A percentile compares a stretch with the other conserved stretches of the same genome.
These are phyloP conservation scores for Botrytis deweyae DNA, from an alignment of 2,329 filamentous ascomycete genomes.

Conservation along the genomic window DNA sequence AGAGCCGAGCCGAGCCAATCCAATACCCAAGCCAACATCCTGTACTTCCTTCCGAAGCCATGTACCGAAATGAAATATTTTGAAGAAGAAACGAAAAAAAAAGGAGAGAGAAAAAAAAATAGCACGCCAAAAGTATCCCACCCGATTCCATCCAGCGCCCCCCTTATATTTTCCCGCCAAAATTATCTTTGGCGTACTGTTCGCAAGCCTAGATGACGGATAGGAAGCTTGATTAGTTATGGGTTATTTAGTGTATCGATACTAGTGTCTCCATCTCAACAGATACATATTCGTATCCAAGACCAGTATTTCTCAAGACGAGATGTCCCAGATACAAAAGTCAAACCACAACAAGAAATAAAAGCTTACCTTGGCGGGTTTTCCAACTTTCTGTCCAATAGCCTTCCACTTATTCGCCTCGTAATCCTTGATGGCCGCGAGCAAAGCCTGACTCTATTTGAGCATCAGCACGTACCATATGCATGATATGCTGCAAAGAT, in stretches of 20 bases:
- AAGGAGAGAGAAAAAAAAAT: neutral
- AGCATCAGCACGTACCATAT: constrained; percentile 33
- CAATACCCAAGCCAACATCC: neutral
- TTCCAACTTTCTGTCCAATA: constrained; percentile 94
- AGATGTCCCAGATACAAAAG: neutral
- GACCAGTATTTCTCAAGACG: neutral
- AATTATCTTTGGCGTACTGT: constrained; percentile 96
- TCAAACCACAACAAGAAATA: constrained; percentile 1
- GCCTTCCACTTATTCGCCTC: constrained; percentile 98
- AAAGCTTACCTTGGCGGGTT: constrained; percentile 79
- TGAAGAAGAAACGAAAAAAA: neutral
- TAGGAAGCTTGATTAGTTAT: neutral
- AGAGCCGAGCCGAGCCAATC: neutral
- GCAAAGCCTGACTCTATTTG: constrained; percentile 55
- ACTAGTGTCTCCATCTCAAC: neutral
- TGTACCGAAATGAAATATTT: neutral
- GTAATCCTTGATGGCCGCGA: constrained; percentile 97
- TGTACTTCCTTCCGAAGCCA: neutral
- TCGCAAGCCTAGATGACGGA: constrained; percentile 63
- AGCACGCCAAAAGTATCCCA: neutral
- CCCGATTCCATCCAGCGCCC: neutral
- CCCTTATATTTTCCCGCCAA: constrained; percentile 43
- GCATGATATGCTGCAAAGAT: constrained; percentile 9
- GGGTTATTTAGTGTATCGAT: neutral
- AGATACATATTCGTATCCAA: neutral